Base-by-base conservation (phyloP, 805 yeast genomes). In the Torulaspora maleeae region DNA sequence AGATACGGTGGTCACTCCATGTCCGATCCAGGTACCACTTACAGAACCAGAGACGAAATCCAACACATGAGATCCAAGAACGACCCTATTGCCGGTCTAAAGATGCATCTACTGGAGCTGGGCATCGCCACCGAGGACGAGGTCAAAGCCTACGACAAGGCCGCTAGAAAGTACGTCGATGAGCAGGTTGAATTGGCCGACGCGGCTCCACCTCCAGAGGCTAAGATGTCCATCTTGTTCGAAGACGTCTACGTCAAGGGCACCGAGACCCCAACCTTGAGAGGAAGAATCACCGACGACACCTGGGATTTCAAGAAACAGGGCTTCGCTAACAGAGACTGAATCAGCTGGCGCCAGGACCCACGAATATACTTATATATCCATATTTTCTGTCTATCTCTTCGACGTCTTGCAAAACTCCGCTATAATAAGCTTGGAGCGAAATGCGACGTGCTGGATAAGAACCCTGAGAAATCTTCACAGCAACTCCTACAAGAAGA, bases 11-110 rank as follows among this genome's bases (percentile, higher is more conserved):
- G 99, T 71, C 99, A 93, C 82, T 93, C 99, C 59, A 93, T 93
- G 98, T 91, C 98, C 59, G 99, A 93, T 75, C 99, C 99, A 64
- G 99, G 99, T 79, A 93, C 99, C 71, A 93, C 99, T 57, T 93
- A 93, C 83, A 86, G 99, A 82, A 93, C 99, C 67, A 90, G 99
- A 78, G 99, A 93, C 76, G 99, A 93, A 77, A 93, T 93, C 59
- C 97, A 90, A 76, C 91, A 91, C 77, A 90, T 93, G 97, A 86
- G 99, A 78, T 88, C 98, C 36, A 86, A 88, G 78, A 89, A 86
- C 70, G 99, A 93, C 71, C 97, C 98, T 60, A 88, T 93, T 70
- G 90, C 95, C 46, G 98, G 98, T 59, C 80, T 93, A 67, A 91
- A 90, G 79, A 82, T 82, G 63, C 86, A 80, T 53, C 75, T 93